Conservation (phyloP, 768 basidiomycete species). For the Agaricus subrufescens region DNA sequence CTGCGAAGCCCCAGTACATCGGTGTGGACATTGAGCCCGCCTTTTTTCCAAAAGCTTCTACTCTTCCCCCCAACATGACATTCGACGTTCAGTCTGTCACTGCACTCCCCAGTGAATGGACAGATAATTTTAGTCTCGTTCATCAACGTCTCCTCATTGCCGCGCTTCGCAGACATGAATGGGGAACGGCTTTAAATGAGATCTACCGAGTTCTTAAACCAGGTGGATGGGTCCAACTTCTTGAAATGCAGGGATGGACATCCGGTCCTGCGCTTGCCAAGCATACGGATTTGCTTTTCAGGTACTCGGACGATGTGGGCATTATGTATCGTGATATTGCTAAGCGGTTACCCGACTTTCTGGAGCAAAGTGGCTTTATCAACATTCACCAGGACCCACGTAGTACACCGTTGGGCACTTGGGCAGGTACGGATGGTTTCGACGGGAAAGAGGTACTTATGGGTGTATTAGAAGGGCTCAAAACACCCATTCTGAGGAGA, state of each 20-base stretch:
- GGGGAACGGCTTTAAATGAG: slow-evolving; percentile 3
- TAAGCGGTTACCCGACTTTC: neutral
- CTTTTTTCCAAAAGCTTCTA: slow-evolving; percentile 1
- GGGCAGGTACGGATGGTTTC: slow-evolving; percentile 1
- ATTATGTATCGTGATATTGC: slow-evolving; percentile 2
- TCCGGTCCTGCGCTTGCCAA: neutral
- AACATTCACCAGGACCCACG: neutral
- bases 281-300: neutral
- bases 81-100: slow-evolving; percentile 3
- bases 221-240: slow-evolving; percentile 4
- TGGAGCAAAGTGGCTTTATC: neutral
- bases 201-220: slow-evolving; percentile 4
- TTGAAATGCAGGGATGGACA: neutral
- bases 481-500: neutral
- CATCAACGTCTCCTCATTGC: slow-evolving; percentile 7
- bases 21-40: slow-evolving; percentile 4
- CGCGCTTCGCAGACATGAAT: slow-evolving; percentile 1
- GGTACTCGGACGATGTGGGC: neutral
- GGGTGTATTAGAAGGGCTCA: neutral
- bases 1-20: neutral
- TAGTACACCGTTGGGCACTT: neutral
- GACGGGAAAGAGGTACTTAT: slow-evolving; percentile 1
- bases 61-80: neutral
- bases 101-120: slow-evolving; percentile 7
- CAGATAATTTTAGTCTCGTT: slow-evolving; percentile 5